Evolutionary conservation across 2,329 filamentous ascomycete species (phyloP), one percentile per base, ranked within the genome.

Genomic region (Fusarium abutilonis): DNA sequence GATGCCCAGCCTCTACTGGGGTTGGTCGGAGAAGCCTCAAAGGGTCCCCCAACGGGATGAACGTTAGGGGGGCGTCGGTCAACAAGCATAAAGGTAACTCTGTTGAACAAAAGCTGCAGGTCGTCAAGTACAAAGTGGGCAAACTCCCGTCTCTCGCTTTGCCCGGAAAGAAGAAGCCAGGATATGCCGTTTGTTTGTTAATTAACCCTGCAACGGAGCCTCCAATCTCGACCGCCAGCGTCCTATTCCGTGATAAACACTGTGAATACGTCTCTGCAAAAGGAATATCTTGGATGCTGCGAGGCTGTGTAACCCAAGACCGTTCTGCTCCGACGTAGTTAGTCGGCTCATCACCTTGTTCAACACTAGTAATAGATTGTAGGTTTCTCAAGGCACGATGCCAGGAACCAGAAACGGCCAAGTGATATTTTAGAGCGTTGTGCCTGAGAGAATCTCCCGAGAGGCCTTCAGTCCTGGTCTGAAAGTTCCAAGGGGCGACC

Each of bases 11-110:
- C 52, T 62, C 54, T 67, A 50, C 50, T 49, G 23, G 47, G 48
- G 21, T 49, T 54, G 39, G 47, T 59, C 46, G 54, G 50, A 39
- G 52, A 48, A 51, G 52, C 56, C 57, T 67, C 62, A 56, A 62
- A 54, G 23, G 42, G 52, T 48, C 55, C 66, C 64, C 64, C 52
- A 44, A 44, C 46, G 49, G 57, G 57, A 57, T 51, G 52, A 39
- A 59, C 52, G 44, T 56, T 63, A 48, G 63, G 54, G 35, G 59
- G 52, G 35, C 59, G 62, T 56, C 60, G 66, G 50, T 61, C 53
- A 67, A 66, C 60, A 52, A 70, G 62, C 68, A 70, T 70, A 49
- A 59, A 70, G 49, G 56, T 50, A 53, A 61, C 45, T 63, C 60
- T 66, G 63, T 54, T 66, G 53, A 59, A 60, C 60, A 36, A 53